Evolutionary conservation across 352 stramenopile species (phyloP), one percentile per base, ranked within the genome.

Genomic region (Globisporangium cederbergense): DNA sequence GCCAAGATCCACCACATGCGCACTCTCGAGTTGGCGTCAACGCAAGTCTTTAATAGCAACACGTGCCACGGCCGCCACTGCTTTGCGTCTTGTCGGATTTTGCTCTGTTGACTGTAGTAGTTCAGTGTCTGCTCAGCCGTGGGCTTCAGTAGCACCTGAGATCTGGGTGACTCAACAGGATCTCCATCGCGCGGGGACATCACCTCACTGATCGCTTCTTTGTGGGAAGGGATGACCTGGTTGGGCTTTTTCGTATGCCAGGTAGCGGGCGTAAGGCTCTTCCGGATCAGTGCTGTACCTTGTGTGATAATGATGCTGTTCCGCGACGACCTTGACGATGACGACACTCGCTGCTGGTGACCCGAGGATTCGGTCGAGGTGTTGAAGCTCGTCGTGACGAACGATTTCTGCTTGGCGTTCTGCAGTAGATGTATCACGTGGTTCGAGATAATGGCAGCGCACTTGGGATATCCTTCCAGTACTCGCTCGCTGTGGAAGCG

Each of bases 401-500:
- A 66, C 50, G 2, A 51, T 55, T 43, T 18, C 60, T 76, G 14
- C 20, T 66, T 53, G 47, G 57, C 22, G 55, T 63, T 47, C 47
- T 59, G 28, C 36, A 65, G 47, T 0, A 78, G 30, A 0, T 58
- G 16, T 13, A 72, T 42, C 14, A 86, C 62, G 32, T 71, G 62
- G 2, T 40, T 42, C 4, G 64, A 54, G 5, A 86, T 86, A 18
- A 62, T 62, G 11, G 34, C 34, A 0, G 77, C 74, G 40, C 68
- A 85, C 0, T 60, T 46, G 0, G 82, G 79, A 53, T 91, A 89
- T 1, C 78, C 78, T 62, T 88, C 70, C 0, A 91, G 61, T 1
- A 91, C 71, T 0, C 73, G 63, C 14, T 89, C 73, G 0, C 59
- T 79, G 50, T 91, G 80, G 50, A 89, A 89, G 0, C 81, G 72